A percentile compares a stretch with the other conserved stretches of the same genome.
Conservation (phyloP, 306 rosid genomes). For the Alnus rubra region DNA sequence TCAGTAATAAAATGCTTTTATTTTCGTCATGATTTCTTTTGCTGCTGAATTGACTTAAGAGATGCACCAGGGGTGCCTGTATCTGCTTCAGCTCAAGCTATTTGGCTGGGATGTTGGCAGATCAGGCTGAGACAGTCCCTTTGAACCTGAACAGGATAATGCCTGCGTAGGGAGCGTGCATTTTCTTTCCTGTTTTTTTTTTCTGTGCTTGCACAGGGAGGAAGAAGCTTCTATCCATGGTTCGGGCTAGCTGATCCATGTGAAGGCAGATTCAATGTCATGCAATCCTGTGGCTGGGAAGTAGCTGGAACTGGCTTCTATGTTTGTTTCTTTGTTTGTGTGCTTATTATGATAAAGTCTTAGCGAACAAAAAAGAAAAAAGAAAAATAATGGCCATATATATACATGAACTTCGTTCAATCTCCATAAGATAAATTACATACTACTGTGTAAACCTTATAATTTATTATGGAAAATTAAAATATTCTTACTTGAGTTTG, state of each 20-base stretch:
- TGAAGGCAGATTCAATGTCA: constrained; percentile 36
- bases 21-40: constrained; percentile 13
- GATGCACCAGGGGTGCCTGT: constrained; percentile 99
- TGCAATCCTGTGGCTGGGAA: constrained; percentile 27
- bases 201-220: constrained; percentile 67
- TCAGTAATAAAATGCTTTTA: constrained; percentile 45
- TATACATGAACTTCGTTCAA: neutral
- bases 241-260: constrained; percentile 37
- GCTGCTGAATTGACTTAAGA: constrained; percentile 50
- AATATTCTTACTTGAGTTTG: neutral
- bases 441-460: neutral
- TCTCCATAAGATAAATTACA: neutral
- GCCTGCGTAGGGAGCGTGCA: constrained; percentile 99
- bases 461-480: neutral
- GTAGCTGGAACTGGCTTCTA: constrained; percentile 7
- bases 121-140: constrained; percentile 99
- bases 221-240: constrained; percentile 26
- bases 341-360: neutral
- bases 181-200: constrained; percentile 37
- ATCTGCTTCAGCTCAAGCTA: constrained; percentile 58
- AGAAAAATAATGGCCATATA: neutral
- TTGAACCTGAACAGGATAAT: constrained; percentile 99
- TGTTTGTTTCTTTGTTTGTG: neutral
- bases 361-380: neutral
- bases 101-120: constrained; percentile 52